Conservation (phyloP, 495 filamentous ascomycete species). For the Neurospora hispaniola region DNA sequence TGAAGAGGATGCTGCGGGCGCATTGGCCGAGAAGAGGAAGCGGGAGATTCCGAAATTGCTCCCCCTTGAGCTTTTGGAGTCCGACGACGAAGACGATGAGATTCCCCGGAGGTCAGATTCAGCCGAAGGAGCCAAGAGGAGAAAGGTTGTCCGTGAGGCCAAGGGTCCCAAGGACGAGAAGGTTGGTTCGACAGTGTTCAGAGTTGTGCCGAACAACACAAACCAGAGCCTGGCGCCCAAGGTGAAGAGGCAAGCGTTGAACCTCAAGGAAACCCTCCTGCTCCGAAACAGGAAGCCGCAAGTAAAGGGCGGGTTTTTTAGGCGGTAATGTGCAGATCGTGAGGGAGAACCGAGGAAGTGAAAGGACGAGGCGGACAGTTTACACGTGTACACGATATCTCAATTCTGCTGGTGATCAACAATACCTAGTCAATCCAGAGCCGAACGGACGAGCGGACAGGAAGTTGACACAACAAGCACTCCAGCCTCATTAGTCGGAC, state of each 20-base stretch:
- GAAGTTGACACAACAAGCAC: neutral
- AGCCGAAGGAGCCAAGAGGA: conserved; percentile 20
- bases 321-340: conserved; percentile 16
- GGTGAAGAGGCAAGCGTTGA: conserved; percentile 19
- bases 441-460: neutral
- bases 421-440: neutral
- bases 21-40: conserved; percentile 17
- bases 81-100: conserved; percentile 28
- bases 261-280: conserved; percentile 26
- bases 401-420: neutral
- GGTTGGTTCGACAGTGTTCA: conserved; percentile 32
- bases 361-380: neutral
- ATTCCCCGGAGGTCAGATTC: conserved; percentile 8
- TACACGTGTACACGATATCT: neutral
- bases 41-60: conserved; percentile 28
- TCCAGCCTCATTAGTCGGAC: neutral
- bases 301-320: conserved; percentile 28
- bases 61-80: conserved; percentile 37
- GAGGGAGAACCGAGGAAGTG: neutral
- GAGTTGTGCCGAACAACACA: conserved; percentile 23
- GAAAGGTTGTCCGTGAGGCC: conserved; percentile 22
- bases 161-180: conserved; percentile 25
- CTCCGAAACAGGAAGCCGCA: conserved; percentile 20
- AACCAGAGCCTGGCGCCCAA: conserved; percentile 31
- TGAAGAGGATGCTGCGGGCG: conserved; percentile 10